Evolutionary conservation across 2,329 filamentous ascomycete genomes (phyloP), one percentile per base, ranked within the genome.

Genomic region (Hypoxylon sp.): DNA sequence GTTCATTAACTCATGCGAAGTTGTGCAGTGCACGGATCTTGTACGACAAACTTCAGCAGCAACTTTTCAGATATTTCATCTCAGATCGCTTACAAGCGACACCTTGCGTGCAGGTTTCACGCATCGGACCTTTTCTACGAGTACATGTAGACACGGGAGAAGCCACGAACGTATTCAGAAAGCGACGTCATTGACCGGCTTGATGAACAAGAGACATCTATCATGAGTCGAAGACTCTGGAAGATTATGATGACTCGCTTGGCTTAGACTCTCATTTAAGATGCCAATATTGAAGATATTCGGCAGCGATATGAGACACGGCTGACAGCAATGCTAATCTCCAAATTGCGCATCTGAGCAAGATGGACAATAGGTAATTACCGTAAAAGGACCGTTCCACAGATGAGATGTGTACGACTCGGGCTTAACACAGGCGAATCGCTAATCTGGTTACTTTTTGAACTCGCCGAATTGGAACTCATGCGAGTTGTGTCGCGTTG

Each of bases 141-240:
- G 16, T 4, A 11, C 7, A 4, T 14, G n/a, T 7, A 8, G 28
- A 33, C 51, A 26, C 53, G 30, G 22, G 36, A 52, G n/a, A n/a
- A n/a, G n/a, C n/a, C n/a, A n/a, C n/a, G n/a, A n/a, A n/a, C n/a
- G n/a, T n/a, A n/a, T n/a, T n/a, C 36, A 42, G 2, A 30, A 24
- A 52, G 22, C 30, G 14, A 12, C 50, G 24, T n/a, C 33, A 30
- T 30, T 14, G 33, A n/a, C 6, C 5, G 33, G 12, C 30, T 52
- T 52, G 42, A 52, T 52, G 50, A 52, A 14, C 50, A 52, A 52
- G 50, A 52, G 50, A 52, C 24, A 52, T 42, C n/a, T 28, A 42
- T 22, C 26, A 26, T 28, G 14, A 2, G 26, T 42, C 16, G 36
- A 40, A 42, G 22, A 11, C 7, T 18, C 7, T 26, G 14, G 16